Conservation (phyloP, 345 rosid species). For the Eucalyptus regnans region DNA sequence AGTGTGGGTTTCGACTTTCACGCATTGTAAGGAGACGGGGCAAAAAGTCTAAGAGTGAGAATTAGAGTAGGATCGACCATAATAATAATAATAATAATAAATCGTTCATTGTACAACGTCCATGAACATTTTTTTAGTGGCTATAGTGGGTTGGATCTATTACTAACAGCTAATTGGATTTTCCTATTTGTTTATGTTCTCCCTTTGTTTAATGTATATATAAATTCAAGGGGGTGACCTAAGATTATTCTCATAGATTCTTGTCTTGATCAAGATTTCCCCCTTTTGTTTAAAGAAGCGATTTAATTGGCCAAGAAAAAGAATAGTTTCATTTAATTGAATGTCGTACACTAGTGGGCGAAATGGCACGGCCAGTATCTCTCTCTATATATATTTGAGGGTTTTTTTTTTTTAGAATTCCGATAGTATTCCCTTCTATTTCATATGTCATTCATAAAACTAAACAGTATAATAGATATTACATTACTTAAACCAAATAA, state of each 20-base stretch:
- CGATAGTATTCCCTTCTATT: background rate
- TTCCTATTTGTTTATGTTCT: background rate
- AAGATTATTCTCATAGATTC: background rate
- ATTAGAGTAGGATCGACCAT: too few relatives aligned
- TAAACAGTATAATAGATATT: background rate
- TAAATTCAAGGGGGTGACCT: background rate
- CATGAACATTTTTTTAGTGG: background rate
- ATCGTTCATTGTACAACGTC: accelerated
- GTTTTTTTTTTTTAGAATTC: background rate
- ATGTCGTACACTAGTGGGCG: background rate
- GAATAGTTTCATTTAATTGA: background rate
- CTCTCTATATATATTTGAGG: background rate
- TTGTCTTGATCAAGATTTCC: background rate
- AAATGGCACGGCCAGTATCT: background rate
- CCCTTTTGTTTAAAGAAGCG: background rate
- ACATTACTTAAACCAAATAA: background rate
- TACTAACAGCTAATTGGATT: background rate
- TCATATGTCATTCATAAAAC: background rate
- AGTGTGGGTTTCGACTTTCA: too few relatives aligned
- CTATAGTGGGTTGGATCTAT: background rate
- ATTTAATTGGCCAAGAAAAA: background rate
- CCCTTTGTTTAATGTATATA: background rate
- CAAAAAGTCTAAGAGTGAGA: too few relatives aligned
- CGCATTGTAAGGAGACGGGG: accelerated
- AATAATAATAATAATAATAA: background rate